These are phyloP conservation scores for Ogataea salicorniae DNA, from an alignment of 805 yeast genomes.

Conservation along the genomic window DNA sequence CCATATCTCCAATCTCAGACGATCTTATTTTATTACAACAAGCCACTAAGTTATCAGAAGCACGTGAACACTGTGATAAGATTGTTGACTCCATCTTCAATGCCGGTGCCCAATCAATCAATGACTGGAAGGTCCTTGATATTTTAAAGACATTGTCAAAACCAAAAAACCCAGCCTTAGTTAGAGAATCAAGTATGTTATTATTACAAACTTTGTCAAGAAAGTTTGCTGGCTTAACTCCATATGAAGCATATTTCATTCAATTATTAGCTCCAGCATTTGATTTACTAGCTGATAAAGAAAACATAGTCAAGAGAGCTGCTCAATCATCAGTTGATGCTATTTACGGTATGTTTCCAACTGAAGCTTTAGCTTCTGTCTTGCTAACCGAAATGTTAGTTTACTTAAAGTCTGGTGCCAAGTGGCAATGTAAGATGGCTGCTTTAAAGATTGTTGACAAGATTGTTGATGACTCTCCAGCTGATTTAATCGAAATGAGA, in stretches of 20 bases:
- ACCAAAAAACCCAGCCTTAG: constrained; percentile 65
- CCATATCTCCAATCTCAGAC: constrained; percentile 61
- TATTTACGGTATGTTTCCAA: constrained; percentile 63
- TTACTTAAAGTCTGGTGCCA: constrained; percentile 76
- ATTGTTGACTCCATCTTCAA: constrained; percentile 46
- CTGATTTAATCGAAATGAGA: constrained; percentile 77
- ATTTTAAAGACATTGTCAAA: constrained; percentile 62
- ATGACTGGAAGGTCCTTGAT: constrained; percentile 62
- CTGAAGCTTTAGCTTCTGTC: constrained; percentile 71
- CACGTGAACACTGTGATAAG: constrained; percentile 47
- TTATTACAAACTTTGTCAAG: constrained; percentile 51
- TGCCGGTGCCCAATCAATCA: constrained; percentile 43
- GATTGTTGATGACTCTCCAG: constrained; percentile 72
- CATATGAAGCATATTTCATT: constrained; percentile 69
- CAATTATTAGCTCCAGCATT: constrained; percentile 59
- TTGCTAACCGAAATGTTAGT: constrained; percentile 55
- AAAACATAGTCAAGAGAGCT: constrained; percentile 75
- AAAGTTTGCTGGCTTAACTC: constrained; percentile 60
- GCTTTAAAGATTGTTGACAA: constrained; percentile 71
- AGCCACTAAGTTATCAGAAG: constrained; percentile 49
- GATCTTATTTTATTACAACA: constrained; percentile 46
- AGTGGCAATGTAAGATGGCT: constrained; percentile 87
- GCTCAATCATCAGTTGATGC: constrained; percentile 78
- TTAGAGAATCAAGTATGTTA: constrained; percentile 73
- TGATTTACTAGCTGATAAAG: constrained; percentile 82